Percentiles rank a stretch among this genome's conserved stretches.
Conservation (phyloP, 768 basidiomycete genomes). For the Brasilioporus rufonigricans region DNA sequence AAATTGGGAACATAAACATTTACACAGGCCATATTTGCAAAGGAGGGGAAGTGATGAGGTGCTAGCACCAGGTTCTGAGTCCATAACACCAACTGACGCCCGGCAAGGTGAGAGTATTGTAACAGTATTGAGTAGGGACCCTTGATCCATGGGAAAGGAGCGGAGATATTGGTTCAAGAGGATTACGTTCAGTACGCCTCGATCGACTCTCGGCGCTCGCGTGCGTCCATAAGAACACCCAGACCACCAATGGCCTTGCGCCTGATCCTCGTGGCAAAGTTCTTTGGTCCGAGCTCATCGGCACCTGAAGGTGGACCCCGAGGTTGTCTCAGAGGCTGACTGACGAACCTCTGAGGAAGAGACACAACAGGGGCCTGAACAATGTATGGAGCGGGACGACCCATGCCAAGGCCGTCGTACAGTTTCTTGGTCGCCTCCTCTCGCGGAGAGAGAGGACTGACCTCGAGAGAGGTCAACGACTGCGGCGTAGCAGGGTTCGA, state of each 20-base stretch:
- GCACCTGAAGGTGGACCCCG: slow-evolving; percentile 83
- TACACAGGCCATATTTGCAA: slow-evolving; percentile 23
- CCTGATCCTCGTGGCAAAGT: slow-evolving; percentile 84
- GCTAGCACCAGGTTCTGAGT: slow-evolving; percentile 26
- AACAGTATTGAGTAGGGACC: slow-evolving; percentile 16
- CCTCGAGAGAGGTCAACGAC: slow-evolving; percentile 56
- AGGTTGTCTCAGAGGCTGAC: slow-evolving; percentile 81
- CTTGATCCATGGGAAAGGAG: slow-evolving; percentile 16
- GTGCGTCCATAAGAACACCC: slow-evolving; percentile 74
- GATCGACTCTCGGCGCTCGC: slow-evolving; percentile 74
- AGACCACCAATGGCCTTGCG: slow-evolving; percentile 82
- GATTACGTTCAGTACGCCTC: slow-evolving; percentile 55
- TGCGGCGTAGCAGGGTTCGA: slow-evolving; percentile 79
- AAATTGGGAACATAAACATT: slow-evolving; percentile 21
- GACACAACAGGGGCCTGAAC: slow-evolving; percentile 18
- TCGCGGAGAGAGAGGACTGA: slow-evolving; percentile 70
- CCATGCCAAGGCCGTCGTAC: slow-evolving; percentile 87
- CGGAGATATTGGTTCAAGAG: slow-evolving; percentile 17
- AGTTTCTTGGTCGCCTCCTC: slow-evolving; percentile 85
- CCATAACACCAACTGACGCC: slow-evolving; percentile 16
- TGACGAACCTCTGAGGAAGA: slow-evolving; percentile 54
- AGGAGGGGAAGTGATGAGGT: slow-evolving; percentile 23
- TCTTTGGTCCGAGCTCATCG: slow-evolving; percentile 84
- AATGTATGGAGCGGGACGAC: slow-evolving; percentile 52
- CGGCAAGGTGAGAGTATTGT: slow-evolving; percentile 7